These are phyloP conservation scores for Kluyveromyces sp. DNA, from an alignment of 1,139 yeast genomes.

Conservation along the genomic window DNA sequence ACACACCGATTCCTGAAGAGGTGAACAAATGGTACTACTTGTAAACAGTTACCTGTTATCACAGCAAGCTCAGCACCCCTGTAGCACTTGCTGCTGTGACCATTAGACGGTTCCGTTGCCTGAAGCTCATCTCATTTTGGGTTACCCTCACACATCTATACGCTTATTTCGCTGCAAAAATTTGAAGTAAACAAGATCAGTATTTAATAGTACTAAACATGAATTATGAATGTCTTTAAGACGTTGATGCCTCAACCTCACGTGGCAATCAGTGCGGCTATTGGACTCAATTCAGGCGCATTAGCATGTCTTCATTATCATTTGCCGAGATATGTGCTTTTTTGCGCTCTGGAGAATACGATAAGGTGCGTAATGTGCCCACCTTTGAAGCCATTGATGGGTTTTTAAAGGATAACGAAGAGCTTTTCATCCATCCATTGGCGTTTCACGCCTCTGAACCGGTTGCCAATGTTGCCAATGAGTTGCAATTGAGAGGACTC, in stretches of 20 bases:
- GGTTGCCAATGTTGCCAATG: background rate
- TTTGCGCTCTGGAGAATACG: conserved; percentile 9
- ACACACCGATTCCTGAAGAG: conserved; percentile 36
- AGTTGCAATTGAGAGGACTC: conserved; percentile 10
- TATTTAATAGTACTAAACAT: background rate
- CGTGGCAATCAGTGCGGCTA: no score
- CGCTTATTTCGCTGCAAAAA: no score
- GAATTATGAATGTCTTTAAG: no score
- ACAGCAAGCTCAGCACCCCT: background rate
- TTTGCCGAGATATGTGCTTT: conserved; percentile 11
- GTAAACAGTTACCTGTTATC: no score
- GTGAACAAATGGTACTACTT: conserved; percentile 35
- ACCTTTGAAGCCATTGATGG: conserved; percentile 7
- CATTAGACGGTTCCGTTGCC: no score
- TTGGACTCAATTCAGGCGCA: background rate
- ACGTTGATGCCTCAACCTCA: no score
- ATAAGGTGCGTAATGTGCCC: conserved; percentile 6
- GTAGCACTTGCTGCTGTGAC: no score
- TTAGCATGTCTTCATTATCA: conserved; percentile 6
- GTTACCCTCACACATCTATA: background rate
- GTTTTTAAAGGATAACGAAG: conserved; percentile 8
- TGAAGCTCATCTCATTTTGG: no score
- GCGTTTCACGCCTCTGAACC: conserved; percentile 2
- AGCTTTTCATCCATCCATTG: conserved; percentile 7
- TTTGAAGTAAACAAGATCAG: background rate